Base-by-base conservation (phyloP, 73 alveolate genomes). In the Paramecium biaurelia region DNA sequence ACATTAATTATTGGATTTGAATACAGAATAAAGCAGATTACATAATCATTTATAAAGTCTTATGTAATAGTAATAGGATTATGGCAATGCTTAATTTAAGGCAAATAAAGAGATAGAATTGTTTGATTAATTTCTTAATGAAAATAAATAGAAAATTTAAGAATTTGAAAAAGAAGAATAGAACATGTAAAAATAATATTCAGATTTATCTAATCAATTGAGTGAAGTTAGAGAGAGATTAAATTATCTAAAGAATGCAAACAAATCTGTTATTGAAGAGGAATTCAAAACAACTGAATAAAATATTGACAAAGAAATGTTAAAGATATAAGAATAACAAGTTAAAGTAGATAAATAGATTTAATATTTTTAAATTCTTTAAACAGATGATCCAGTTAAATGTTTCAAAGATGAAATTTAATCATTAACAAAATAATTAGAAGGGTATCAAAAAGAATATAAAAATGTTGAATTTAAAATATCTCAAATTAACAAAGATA, bases 311-410 rank as follows among this genome's bases (percentile, higher is more conserved):
- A 32, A 72, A 5, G 56, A 72, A 72, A 35, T 72, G 45, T 4
- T 72, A 7, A 38, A 37, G 2, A 72, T 72, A 4, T 35, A 72
- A 72, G 86, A 72, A 37, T 8, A 72, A 72, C 38, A 72, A 35
- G 30, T 23, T 38, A 8, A 14, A 15, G 45, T 72, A 14, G 86
- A 72, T 35, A 72, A 72, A 18, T 34, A 72, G 0, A 30, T 72
- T 34, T 5, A 72, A 72, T 72, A 35, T 72, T 72, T 34, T 4
- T 72, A 72, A 37, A 72, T 72, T 1, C 58, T 72, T 12, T 72
- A 72, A 72, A 72, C 86, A 0, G 86, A 72, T 15, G 86, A 72
- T 72, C 86, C 86, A 34, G 34, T 72, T 5, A 72, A 72, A 72
- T 12, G 86, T 28, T 35, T 72, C 10, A 72, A 72, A 72, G 86